phyloP scores from a whole-genome alignment of 1,139 yeast genomes.

The Pichia sp. region DNA sequence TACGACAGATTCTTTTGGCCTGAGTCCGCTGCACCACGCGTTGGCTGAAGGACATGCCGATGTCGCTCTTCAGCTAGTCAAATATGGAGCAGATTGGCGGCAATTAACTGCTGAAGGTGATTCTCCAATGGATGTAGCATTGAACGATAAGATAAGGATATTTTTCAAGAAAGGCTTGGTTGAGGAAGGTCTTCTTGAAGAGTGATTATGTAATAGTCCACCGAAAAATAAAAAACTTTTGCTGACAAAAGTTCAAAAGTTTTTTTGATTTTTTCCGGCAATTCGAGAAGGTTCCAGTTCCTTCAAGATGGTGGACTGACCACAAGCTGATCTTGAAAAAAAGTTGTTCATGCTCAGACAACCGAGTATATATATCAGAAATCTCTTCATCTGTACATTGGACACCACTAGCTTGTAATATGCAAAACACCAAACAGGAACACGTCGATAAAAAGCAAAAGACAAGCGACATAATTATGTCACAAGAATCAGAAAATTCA shows the following conservation, averaged over 20 bases:
- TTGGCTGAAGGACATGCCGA: slow-evolving; percentile 89
- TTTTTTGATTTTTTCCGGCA: not conserved
- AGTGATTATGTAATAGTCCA: not conserved
- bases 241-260: not conserved
- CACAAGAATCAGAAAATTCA: slow-evolving; percentile 15
- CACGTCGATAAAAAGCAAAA: slow-evolving; percentile 27
- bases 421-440: slow-evolving; percentile 7
- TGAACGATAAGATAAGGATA: slow-evolving; percentile 52
- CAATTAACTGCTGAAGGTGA: slow-evolving; percentile 49
- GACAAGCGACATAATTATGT: slow-evolving; percentile 13
- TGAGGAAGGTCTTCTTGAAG: slow-evolving; percentile 9
- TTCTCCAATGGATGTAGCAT: slow-evolving; percentile 58
- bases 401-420: not conserved
- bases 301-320: not conserved
- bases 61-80: slow-evolving; percentile 57
- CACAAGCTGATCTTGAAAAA: too few relatives aligned
- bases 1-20: slow-evolving; percentile 64
- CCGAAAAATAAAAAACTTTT: not conserved
- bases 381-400: too few relatives aligned
- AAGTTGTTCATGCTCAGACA: too few relatives aligned
- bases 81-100: slow-evolving; percentile 62
- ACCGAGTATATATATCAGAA: too few relatives aligned
- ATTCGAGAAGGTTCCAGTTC: not conserved
- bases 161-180: slow-evolving; percentile 32
- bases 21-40: slow-evolving; percentile 90